Base-by-base conservation (phyloP, 257 asterid genomes). In the Ilex asprella region DNA sequence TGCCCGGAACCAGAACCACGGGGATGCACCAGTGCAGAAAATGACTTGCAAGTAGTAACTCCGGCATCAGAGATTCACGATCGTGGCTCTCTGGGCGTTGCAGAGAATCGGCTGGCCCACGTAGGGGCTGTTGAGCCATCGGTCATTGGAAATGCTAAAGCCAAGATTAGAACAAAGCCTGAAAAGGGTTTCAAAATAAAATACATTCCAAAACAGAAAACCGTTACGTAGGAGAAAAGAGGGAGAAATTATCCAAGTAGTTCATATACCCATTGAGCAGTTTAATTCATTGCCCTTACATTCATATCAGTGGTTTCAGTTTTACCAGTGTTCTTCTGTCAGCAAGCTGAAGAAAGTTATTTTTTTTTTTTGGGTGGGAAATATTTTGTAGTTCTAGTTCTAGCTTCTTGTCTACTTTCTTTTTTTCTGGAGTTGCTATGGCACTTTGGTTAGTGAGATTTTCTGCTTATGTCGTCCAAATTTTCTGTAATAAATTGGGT, bases 141-240 rank as follows among this genome's bases (percentile, higher is more conserved):
- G 3, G 39, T 50, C 27, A 16, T 70, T 39, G 62, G 77, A 62
- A 71, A 55, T 59, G 50, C 55, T 55, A 75, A 74, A 63, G 75
- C 43, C 16, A 78, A 80, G 64, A 21, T 50, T 56, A 69, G 74
- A 62, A 75, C 67, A 55, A 85, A 76, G 73, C 66, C 78, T 15
- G 86, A 76, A 59, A 79, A 74, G 76, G 75, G 77, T 39, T 59
- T 64, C 56, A 84, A 85, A 70, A 63, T 65, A 27, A 80, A 76
- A 71, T 87, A 79, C 81, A 80, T 83, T 58, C 89, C 81, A 12
- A 85, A 78, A 67, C 93, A 74, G 61, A 90, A 82, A 73, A 71
- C 74, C 39, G 69, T 43, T 52, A 78, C 72, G 1, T 81, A 84
- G 84, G 75, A 60, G 62, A 55, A 15, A 66, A 67, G 69, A 56